Percentiles rank a stretch among this genome's conserved stretches.
These are phyloP conservation scores for Saraca asoca DNA, from an alignment of 331 rosid species.

Conservation along the genomic window DNA sequence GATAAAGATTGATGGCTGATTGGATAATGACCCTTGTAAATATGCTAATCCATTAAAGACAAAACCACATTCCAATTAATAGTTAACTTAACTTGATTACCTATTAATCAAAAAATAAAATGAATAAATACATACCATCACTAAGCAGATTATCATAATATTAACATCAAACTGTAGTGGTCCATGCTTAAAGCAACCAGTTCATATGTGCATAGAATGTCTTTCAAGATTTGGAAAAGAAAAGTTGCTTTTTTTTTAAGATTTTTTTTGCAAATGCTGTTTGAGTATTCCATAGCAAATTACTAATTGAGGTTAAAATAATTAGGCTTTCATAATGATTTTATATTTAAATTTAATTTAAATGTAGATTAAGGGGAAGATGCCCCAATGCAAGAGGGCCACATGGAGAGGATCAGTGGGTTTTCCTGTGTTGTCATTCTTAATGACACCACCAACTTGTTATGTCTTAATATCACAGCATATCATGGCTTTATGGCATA, in stretches of 20 bases:
- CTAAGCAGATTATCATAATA: neutral
- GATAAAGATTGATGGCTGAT: neutral
- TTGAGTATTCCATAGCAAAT: slow-evolving; percentile 18
- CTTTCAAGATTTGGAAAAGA: slow-evolving; percentile 8
- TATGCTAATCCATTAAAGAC: slow-evolving; percentile 15
- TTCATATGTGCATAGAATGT: slow-evolving; percentile 5
- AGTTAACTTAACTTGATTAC: neutral
- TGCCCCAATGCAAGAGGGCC: slow-evolving; percentile 26
- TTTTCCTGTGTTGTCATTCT: slow-evolving; percentile 27
- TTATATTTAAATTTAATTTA: neutral
- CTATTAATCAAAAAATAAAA: neutral
- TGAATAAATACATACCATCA: neutral
- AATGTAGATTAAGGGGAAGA: neutral
- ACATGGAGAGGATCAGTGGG: slow-evolving; percentile 22
- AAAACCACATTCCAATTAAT: neutral
- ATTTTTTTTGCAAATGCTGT: slow-evolving; percentile 15
- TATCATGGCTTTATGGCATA: slow-evolving; percentile 17
- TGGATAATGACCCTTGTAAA: neutral
- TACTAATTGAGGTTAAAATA: slow-evolving; percentile 3
- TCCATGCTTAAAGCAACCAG: neutral
- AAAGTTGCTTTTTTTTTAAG: no score
- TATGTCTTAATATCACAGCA: slow-evolving; percentile 28
- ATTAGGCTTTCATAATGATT: neutral
- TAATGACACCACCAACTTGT: slow-evolving; percentile 32
- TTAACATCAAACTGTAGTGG: neutral